Evolutionary conservation across 1,284 basidiomycete genomes (phyloP), one percentile per base, ranked within the genome.

Genomic region (Cerrena zonata): DNA sequence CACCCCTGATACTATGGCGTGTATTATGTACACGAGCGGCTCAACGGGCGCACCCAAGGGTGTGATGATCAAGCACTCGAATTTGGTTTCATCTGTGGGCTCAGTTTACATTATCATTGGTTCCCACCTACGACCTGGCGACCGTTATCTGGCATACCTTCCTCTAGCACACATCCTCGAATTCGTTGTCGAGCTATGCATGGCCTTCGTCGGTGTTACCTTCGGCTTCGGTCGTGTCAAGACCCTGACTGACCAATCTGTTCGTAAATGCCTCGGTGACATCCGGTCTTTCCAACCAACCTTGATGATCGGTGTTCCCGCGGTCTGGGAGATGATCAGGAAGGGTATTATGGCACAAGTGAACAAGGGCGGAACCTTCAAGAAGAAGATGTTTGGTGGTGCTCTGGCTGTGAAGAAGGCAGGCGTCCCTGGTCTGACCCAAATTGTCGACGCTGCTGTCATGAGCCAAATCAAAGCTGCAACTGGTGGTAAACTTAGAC

Each of bases 11-110:
- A 89, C 86, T 52, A 70, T 86, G 3, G 89, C 88, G 21, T 91
- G 92, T 65, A 94, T 96, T 72, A 97, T 97, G 94, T 98, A 98
- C 76, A 98, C 94, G 21, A 87, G 82, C 54, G 92, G 94, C n/a
- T 88, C 84, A 51, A 95, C 93, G 0, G 94, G 94, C 23, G 74
- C 89, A 5, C 94, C 94, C 43, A 98, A 98, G 73, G 94, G 94
- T 59, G 94, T 96, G 53, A 78, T 90, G 50, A 84, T 99, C 58
- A 89, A 85, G 1, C 94, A 98, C 68, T 69, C 75, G 43, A 97
- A 98, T 71, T 80, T 98, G 55, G 73, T 94, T 47, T 85, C 94
- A 2, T 86, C 89, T 18, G 76, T 96, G 51, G 93, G 85, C 5
- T 89, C 87, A 24, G 79, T 96, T 18, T 79, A 80, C 67, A 71